Percentiles rank a stretch among this genome's conserved stretches.
Evolutionary conservation across 1,284 basidiomycete genomes (phyloP).

Genomic region (Leccinum subrobustum): DNA sequence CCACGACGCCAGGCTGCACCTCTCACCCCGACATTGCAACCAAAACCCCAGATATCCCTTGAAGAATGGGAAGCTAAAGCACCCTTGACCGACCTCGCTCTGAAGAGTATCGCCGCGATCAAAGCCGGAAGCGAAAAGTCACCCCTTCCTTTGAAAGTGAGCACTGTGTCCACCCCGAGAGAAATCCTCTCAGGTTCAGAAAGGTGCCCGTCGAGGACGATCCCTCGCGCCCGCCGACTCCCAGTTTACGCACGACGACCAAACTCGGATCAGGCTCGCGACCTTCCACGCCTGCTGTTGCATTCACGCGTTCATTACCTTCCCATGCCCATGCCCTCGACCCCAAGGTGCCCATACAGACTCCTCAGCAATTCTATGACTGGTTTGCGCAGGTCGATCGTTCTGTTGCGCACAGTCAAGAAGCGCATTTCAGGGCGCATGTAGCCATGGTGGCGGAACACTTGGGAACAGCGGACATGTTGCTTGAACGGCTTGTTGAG

Average conservation of each 20-base stretch:
- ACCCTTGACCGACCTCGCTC: slow-evolving; percentile 69
- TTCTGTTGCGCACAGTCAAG: slow-evolving; percentile 87
- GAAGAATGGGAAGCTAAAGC: slow-evolving; percentile 90
- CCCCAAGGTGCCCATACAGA: slow-evolving; percentile 73
- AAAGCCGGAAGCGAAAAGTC: slow-evolving; percentile 63
- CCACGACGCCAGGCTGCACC: slow-evolving; percentile 29
- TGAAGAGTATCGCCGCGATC: slow-evolving; percentile 62
- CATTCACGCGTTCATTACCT: slow-evolving; percentile 31
- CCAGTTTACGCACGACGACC: slow-evolving; percentile 31
- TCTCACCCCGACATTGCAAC: slow-evolving; percentile 30
- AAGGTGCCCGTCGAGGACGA: slow-evolving; percentile 41
- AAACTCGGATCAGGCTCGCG: slow-evolving; percentile 35
- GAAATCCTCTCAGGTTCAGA: slow-evolving; percentile 14
- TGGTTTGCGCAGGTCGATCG: slow-evolving; percentile 88
- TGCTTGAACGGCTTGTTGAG: slow-evolving; percentile 68
- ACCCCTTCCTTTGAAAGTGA: slow-evolving; percentile 72
- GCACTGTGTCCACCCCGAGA: slow-evolving; percentile 25
- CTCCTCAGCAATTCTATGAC: slow-evolving; percentile 92
- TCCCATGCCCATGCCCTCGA: slow-evolving; percentile 57
- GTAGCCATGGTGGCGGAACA: slow-evolving; percentile 73
- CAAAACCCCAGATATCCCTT: slow-evolving; percentile 51
- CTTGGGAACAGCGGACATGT: slow-evolving; percentile 69
- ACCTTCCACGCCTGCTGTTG: slow-evolving; percentile 35
- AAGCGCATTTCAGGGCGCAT: slow-evolving; percentile 85
- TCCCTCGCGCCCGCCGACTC: slow-evolving; percentile 44